Base-by-base conservation (phyloP, 495 filamentous ascomycete genomes). In the Aspergillus baeticus region DNA sequence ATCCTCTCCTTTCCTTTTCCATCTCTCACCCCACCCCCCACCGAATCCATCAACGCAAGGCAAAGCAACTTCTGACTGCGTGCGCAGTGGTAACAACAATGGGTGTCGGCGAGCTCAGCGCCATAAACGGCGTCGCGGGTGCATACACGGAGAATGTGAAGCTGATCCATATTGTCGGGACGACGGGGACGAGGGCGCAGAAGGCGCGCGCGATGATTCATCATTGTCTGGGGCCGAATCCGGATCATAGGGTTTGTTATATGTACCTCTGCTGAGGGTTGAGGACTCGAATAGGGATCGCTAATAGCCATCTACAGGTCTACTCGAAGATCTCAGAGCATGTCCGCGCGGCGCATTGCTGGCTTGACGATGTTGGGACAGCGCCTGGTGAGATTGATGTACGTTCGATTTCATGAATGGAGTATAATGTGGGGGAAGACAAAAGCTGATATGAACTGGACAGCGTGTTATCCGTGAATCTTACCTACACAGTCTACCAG, bases 81-180 rank as follows among this genome's bases (percentile, higher is more conserved):
- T 8, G 14, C 15, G 36, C 15, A 51, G 50, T 54, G 22, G 38
- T 54, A 5, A 61, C 58, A 7, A 52, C 41, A 1, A 41, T 59
- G 18, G 62, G 62, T 3, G 62, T 61, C 39, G 62, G 63, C 4
- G 60, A 65, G 20, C 47, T 65, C 6, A 47, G 42, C 11, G 59
- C 63, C 6, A 14, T 62, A 0, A 65, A 65, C 29, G 70, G 57
- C 15, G 58, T 73, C 21, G 67, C 69, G 0, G 70, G 69, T 0
- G 52, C 65, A n/a, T 69, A 49, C 41, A 57, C 67, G 3, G 70
- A 73, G 42, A 54, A 54, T 15, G 59, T 58, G 1, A 63, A 63
- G 10, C 51, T 73, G 0, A 54, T 70, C 2, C 67, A 71, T 43
- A 64, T 73, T 23, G 65, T 65, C 7, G 63, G 47, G 3, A 48